Evolutionary conservation across 208 protist genomes (phyloP), one percentile per base, ranked within the genome.

Genomic region (Trypanosomatidae sp.): DNA sequence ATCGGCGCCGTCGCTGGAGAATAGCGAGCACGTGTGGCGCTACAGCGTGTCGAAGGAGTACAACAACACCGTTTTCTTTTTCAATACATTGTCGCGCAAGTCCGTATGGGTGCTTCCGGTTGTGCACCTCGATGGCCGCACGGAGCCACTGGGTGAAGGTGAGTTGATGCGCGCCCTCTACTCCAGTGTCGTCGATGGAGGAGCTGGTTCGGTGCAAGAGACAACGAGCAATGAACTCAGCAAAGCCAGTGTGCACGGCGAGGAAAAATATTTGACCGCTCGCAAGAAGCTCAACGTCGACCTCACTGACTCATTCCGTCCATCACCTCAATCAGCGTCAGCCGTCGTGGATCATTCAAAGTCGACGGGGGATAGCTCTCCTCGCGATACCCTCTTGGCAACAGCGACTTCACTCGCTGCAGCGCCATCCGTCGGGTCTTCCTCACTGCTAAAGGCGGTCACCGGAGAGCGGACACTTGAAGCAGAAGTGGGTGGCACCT

Each of bases 71-170:
- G 82, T 90, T 36, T 93, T 87, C 66, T 93, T 93, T 62, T 84
- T 79, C 73, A 93, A 93, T 62, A 65, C 62, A 0, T 49, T 43
- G 1, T 77, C 68, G 13, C 68, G 75, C 22, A 53, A 62, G 52
- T 89, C 86, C 19, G 77, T 93, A 8, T 93, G 89, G 89, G 81
- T 91, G 66, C 81, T 93, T 25, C 89, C 89, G 4, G 49, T 71
- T n/a, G 73, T 91, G 30, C 77, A 80, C 46, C 28, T 53, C 7
- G 76, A 74, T 52, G 80, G 81, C 25, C 25, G 36, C 1, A 81
- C 62, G 41, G 69, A 76, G 69, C 67, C 47, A 77, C 73, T 79
- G 58, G 68, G 69, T 0, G 62, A 79, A 17, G 77, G 74, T 10
- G 67, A 74, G 67, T 69, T 52, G 15, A 80, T 80, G 76, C 70